Evolutionary conservation across 257 asterid species (phyloP), one percentile per base, ranked within the genome.

Genomic region (Striga asiatica): DNA sequence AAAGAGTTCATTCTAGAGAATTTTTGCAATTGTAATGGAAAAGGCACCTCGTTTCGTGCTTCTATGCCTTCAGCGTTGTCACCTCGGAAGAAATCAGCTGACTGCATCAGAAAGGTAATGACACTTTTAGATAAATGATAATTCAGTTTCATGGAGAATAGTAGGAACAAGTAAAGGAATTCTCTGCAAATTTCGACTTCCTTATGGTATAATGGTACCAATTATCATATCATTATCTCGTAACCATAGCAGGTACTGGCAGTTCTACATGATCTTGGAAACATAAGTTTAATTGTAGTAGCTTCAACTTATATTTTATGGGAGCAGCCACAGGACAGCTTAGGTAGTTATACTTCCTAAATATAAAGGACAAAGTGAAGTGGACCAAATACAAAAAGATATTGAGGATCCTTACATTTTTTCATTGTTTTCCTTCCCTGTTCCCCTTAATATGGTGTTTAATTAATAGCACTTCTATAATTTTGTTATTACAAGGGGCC

Each of bases 21-120:
- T 23, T n/a, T 8, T 55, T 54, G 20, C n/a, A 39, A n/a, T n/a
- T n/a, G 47, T 43, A 48, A 29, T 19, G 55, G 46, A 10, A 62
- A 54, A 51, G 56, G 66, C 78, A 91, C 98, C 98, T 91, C 98
- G 76, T 91, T 87, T 1, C 98, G 89, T 29, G 98, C 98, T 79
- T 91, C 97, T 65, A 87, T 18, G 70, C 98, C 98, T 77, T 91
- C 98, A 17, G 94, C 82, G 70, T 87, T 91, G 73, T 91, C 98
- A 46, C 84, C 95, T 72, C 98, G 82, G 74, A 91, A 91, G 67
- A 91, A 91, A 69, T 91, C 98, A 66, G 98, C 98, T 34, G 89
- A 24, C 97, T 91, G 79, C 73, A 62, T 56, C 58, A 69, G 67
- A 52, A 71, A 69, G 42, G 74, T 22, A 34, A 56, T 20, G 43